A percentile compares a stretch with the other conserved stretches of the same genome.
Evolutionary conservation across 257 asterid species (phyloP).

Genomic region (Marsdenia floribunda): DNA sequence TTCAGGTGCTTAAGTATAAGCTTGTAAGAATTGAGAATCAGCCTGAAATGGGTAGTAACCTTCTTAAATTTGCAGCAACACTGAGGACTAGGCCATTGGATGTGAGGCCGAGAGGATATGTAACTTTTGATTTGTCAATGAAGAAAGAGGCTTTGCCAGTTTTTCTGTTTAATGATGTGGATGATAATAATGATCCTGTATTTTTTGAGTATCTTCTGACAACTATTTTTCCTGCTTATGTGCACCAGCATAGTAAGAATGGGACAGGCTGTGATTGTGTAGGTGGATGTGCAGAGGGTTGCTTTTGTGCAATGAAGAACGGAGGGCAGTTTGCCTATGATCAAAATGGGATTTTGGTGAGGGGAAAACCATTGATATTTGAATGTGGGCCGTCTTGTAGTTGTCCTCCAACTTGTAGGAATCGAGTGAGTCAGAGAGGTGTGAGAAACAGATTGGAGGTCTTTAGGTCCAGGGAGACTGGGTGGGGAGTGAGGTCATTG

Average conservation of each 20-base stretch:
- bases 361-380: slow-evolving; percentile 74
- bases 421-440: slow-evolving; percentile 82
- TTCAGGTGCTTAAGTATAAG: slow-evolving; percentile 67
- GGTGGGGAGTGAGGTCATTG: slow-evolving; percentile 91
- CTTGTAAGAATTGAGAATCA: slow-evolving; percentile 65
- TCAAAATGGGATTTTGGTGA: slow-evolving; percentile 51
- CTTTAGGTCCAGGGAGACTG: slow-evolving; percentile 81
- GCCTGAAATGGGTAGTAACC: slow-evolving; percentile 62
- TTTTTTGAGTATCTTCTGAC: slow-evolving; percentile 46
- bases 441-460: slow-evolving; percentile 65
- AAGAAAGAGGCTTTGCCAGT: slow-evolving; percentile 63
- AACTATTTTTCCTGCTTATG: slow-evolving; percentile 49
- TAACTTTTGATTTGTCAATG: slow-evolving; percentile 59
- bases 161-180: slow-evolving; percentile 61
- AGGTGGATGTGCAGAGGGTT: slow-evolving; percentile 49
- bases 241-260: slow-evolving; percentile 26
- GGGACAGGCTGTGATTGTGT: slow-evolving; percentile 55
- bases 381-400: slow-evolving; percentile 83
- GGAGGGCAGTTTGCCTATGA: slow-evolving; percentile 77
- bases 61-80: slow-evolving; percentile 49
- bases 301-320: slow-evolving; percentile 66
- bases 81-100: slow-evolving; percentile 47
- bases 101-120: slow-evolving; percentile 60
- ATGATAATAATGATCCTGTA: slow-evolving; percentile 52
- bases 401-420: slow-evolving; percentile 65